phyloP scores from a whole-genome alignment of 208 protist genomes.

The Leishmania tropica region DNA sequence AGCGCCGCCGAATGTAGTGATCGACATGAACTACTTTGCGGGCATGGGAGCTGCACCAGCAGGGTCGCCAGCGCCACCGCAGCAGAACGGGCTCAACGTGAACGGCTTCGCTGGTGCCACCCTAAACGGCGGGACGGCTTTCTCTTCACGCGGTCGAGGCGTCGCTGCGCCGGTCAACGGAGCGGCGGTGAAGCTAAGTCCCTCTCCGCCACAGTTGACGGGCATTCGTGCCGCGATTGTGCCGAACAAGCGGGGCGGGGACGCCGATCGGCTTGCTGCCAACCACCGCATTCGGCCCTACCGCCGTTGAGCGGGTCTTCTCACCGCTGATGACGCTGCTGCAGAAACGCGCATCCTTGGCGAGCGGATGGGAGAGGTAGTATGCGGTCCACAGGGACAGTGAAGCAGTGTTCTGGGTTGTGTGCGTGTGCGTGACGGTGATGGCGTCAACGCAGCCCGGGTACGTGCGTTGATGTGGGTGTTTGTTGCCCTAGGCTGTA shows the following conservation, averaged over 20 bases:
- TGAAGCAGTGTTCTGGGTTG: neutral
- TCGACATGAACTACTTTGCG: slow-evolving; percentile 65
- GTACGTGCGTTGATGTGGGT: neutral
- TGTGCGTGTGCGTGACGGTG: neutral
- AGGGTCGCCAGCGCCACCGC: neutral
- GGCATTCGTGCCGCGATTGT: slow-evolving; percentile 5
- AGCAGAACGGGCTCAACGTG: neutral
- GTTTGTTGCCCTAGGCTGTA: neutral
- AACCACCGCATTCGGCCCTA: slow-evolving; percentile 19
- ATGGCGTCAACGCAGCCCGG: neutral
- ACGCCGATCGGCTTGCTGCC: slow-evolving; percentile 16
- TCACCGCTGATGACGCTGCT: neutral
- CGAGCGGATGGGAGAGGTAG: neutral
- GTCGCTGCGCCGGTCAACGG: neutral
- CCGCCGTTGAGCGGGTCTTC: slow-evolving; percentile 14
- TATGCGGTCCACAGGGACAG: neutral
- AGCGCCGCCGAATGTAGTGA: slow-evolving; percentile 71
- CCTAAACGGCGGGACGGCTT: neutral
- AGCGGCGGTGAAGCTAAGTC: neutral
- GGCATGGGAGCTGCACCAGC: neutral
- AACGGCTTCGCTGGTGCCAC: neutral
- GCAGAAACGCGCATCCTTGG: neutral
- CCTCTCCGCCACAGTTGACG: neutral
- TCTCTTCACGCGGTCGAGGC: neutral
- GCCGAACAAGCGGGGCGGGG: slow-evolving; percentile 10